Conservation (phyloP, 164 flowering plant species). For the Aristolochia fimbriata region DNA sequence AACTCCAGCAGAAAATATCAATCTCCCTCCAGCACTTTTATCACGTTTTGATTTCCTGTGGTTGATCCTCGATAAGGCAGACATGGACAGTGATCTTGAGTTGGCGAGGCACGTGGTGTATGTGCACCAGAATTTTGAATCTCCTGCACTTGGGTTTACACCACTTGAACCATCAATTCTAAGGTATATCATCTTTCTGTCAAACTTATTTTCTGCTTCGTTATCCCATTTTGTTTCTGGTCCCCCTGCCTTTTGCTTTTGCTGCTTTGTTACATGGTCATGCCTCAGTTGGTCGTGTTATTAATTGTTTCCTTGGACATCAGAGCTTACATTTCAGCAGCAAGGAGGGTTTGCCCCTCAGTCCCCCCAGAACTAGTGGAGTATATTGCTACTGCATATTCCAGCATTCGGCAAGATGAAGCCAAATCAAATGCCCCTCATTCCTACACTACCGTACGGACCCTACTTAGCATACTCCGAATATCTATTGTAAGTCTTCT, state of each 20-base stretch:
- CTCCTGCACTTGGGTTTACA: constrained; percentile 93
- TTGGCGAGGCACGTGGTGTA: constrained; percentile 90
- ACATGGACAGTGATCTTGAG: constrained; percentile 97
- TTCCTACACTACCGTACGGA: constrained; percentile 91
- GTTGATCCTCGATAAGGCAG: constrained; percentile 94
- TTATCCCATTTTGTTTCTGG: not conserved
- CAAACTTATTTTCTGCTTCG: not conserved
- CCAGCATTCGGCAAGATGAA: constrained; percentile 93
- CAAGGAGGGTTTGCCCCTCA: constrained; percentile 68
- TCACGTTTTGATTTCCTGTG: constrained; percentile 97
- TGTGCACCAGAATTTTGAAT: constrained; percentile 87
- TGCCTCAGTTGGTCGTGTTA: not conserved
- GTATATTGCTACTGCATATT: constrained; percentile 87
- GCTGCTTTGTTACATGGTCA: not conserved
- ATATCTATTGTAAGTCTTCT: constrained; percentile 73
- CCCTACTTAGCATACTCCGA: constrained; percentile 94
- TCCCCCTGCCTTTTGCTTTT: not conserved
- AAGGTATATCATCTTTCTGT: constrained; percentile 36
- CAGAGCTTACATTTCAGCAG: constrained; percentile 93
- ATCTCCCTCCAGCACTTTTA: constrained; percentile 96
- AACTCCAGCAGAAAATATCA: constrained; percentile 98
- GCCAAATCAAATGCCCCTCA: constrained; percentile 84
- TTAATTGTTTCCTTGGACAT: constrained; percentile 6
- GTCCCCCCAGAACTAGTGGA: constrained; percentile 90
- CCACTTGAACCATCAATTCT: constrained; percentile 91